Percentiles rank a stretch among this genome's conserved stretches.
phyloP scores from a whole-genome alignment of 352 stramenopile genomes.

The Phytophthora multivora region DNA sequence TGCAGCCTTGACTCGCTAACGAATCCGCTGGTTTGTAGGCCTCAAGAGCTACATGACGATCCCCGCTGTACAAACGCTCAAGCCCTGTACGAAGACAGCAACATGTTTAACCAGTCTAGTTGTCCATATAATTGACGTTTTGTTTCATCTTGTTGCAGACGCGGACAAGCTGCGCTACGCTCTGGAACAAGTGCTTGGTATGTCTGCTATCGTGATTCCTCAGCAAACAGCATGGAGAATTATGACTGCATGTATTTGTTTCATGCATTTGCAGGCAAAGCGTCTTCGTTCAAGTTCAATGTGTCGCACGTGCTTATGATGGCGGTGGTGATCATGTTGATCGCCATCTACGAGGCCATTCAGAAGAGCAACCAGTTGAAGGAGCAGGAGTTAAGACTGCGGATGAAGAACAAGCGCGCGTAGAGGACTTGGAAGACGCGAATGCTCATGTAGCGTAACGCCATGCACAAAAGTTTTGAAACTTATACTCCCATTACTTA shows the following conservation, averaged over 20 bases:
- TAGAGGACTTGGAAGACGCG: slow-evolving; percentile 8
- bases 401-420: slow-evolving; percentile 53
- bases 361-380: slow-evolving; percentile 75
- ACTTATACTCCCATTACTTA: slow-evolving; percentile 31
- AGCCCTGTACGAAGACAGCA: slow-evolving; percentile 45
- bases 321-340: slow-evolving; percentile 73
- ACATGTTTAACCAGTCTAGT: not conserved
- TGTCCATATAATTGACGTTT: slow-evolving; percentile 1
- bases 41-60: slow-evolving; percentile 76
- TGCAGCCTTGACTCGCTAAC: slow-evolving; percentile 1
- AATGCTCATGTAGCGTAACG: slow-evolving; percentile 11
- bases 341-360: slow-evolving; percentile 81
- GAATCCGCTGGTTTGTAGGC: slow-evolving; percentile 31
- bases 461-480: slow-evolving; percentile 22
- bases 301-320: slow-evolving; percentile 84
- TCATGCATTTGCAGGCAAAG: slow-evolving; percentile 65
- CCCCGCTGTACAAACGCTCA: slow-evolving; percentile 57
- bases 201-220: slow-evolving; percentile 1
- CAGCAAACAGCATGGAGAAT: no score
- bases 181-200: slow-evolving; percentile 73
- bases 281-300: slow-evolving; percentile 80
- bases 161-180: slow-evolving; percentile 70
- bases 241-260: not conserved
- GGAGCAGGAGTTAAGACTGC: slow-evolving; percentile 64
- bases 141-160: slow-evolving; percentile 34